These are phyloP conservation scores for Paecilomyces sp. DNA, from an alignment of 2,329 filamentous ascomycete genomes.

Conservation along the genomic window DNA sequence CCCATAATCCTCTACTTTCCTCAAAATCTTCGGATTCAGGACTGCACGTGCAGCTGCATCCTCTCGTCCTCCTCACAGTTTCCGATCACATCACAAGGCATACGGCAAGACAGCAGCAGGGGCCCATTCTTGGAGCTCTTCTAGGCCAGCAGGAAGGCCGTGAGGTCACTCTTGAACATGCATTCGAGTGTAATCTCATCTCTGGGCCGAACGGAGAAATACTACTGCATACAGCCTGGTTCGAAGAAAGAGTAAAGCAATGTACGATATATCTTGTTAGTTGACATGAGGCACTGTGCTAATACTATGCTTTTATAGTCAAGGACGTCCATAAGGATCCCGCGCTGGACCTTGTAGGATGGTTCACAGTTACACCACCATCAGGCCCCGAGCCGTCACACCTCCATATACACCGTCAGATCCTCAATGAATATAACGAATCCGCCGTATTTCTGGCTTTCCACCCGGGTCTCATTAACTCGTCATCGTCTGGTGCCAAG, in stretches of 20 bases:
- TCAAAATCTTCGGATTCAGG: slow-evolving; percentile 64
- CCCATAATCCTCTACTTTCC: slow-evolving; percentile 55
- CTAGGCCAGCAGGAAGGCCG: slow-evolving; percentile 86
- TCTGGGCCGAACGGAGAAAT: slow-evolving; percentile 48
- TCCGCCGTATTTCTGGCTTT: slow-evolving; percentile 83
- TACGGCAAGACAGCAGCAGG: slow-evolving; percentile 65
- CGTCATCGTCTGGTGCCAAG: slow-evolving; percentile 59
- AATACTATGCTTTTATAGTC: slow-evolving; percentile 48
- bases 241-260: slow-evolving; percentile 70
- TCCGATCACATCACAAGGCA: slow-evolving; percentile 95
- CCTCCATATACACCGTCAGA: slow-evolving; percentile 69
- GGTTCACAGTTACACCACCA: slow-evolving; percentile 73
- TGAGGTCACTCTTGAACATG: slow-evolving; percentile 85
- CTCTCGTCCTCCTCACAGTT: slow-evolving; percentile 89
- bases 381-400: slow-evolving; percentile 62
- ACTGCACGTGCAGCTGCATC: slow-evolving; percentile 78
- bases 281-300: background rate
- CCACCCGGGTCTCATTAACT: slow-evolving; percentile 57
- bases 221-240: slow-evolving; percentile 63
- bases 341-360: slow-evolving; percentile 78
- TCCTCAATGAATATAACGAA: slow-evolving; percentile 71
- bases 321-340: slow-evolving; percentile 81
- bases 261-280: slow-evolving; percentile 50
- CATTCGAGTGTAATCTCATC: slow-evolving; percentile 69
- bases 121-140: slow-evolving; percentile 78